Conservation (phyloP, 148 eudicot genomes). For the Beta vulgaris region DNA sequence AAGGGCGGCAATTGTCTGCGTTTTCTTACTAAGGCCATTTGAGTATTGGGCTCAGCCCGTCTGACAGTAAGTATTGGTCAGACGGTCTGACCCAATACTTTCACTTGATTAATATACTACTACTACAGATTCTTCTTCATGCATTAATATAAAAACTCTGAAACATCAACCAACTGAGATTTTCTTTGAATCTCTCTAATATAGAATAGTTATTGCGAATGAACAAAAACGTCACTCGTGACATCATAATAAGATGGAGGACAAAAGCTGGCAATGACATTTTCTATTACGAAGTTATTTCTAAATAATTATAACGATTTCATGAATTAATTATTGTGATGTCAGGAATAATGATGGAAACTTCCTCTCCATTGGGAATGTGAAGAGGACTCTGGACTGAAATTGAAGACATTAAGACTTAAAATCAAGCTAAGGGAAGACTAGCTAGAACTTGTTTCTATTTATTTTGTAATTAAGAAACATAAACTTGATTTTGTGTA, state of each 20-base stretch:
- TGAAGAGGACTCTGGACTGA: background rate
- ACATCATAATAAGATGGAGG: background rate
- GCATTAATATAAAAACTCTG: background rate
- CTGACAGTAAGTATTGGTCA: too few relatives aligned
- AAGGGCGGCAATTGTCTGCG: too few relatives aligned
- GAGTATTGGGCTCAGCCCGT: too few relatives aligned
- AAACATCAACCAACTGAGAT: background rate
- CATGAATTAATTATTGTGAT: background rate
- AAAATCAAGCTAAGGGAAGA: too few relatives aligned
- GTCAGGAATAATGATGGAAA: slow-evolving; percentile 17
- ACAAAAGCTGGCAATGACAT: background rate
- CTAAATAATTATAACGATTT: too few relatives aligned
- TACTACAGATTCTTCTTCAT: background rate
- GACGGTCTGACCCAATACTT: too few relatives aligned
- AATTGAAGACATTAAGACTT: background rate
- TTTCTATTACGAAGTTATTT: too few relatives aligned
- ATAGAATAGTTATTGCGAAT: background rate
- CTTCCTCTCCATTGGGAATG: background rate
- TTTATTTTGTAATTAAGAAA: too few relatives aligned
- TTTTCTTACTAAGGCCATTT: too few relatives aligned
- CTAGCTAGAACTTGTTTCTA: too few relatives aligned
- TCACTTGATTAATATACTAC: too few relatives aligned
- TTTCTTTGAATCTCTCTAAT: slow-evolving; percentile 2
- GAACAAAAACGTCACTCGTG: slow-evolving; percentile 1
- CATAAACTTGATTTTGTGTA: too few relatives aligned